Evolutionary conservation across 1,139 yeast genomes (phyloP).

Genomic region (Keqinozyma sinolaborantium): DNA sequence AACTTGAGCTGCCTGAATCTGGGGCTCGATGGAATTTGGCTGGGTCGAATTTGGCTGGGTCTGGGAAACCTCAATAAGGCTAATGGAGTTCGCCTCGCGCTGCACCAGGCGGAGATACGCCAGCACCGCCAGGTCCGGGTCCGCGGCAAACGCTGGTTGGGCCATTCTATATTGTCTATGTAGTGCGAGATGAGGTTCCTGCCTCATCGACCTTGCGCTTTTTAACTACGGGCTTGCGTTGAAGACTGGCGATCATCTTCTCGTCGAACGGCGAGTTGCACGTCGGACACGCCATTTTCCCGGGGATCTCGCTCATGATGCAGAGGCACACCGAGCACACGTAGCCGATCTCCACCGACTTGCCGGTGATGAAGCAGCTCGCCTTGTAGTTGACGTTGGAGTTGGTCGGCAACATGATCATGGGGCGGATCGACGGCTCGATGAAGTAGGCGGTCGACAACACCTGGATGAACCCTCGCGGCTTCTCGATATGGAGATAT

Average conservation of each 20-base stretch:
- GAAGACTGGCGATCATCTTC: conserved; percentile 37
- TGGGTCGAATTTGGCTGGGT: no score
- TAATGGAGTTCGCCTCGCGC: no score
- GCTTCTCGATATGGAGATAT: conserved; percentile 71
- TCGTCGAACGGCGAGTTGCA: conserved; percentile 53
- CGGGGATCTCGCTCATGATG: conserved; percentile 63
- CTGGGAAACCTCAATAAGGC: no score
- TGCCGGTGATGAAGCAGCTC: conserved; percentile 86
- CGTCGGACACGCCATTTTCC: conserved; percentile 50
- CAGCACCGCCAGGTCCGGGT: not conserved
- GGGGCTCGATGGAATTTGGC: no score
- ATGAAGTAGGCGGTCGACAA: conserved; percentile 66
- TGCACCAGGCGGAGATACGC: not conserved
- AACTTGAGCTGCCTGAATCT: no score
- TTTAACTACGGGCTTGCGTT: conserved; percentile 53
- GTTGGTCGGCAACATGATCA: conserved; percentile 77
- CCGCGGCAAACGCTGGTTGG: not conserved
- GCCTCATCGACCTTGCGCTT: conserved; percentile 28
- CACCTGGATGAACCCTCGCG: conserved; percentile 73
- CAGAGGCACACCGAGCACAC: conserved; percentile 96
- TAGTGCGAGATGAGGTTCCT: no score
- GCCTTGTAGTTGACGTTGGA: conserved; percentile 91
- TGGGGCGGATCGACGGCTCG: conserved; percentile 76
- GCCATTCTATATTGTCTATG: no score
- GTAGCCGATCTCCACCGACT: conserved; percentile 86